A percentile compares a stretch with the other conserved stretches of the same genome.
These are phyloP conservation scores for Erythrobasidium hasegawianum DNA, from an alignment of 1,284 basidiomycete species.

Conservation along the genomic window DNA sequence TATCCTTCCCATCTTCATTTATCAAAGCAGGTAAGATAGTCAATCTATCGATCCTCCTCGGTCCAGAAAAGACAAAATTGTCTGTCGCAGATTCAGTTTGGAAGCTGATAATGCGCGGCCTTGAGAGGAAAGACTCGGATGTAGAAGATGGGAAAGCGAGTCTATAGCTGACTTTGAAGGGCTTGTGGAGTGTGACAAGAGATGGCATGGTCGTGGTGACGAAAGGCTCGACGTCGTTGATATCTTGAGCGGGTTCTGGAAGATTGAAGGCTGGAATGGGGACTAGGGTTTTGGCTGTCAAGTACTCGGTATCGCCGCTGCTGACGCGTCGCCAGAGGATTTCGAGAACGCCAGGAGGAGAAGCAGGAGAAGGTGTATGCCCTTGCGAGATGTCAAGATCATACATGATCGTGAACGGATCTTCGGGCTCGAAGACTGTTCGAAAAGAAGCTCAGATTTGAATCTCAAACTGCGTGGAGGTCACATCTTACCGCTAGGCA, in stretches of 20 bases:
- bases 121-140: constrained; percentile 56
- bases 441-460: background rate
- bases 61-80: constrained; percentile 65
- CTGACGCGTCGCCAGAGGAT: constrained; percentile 11
- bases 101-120: constrained; percentile 61
- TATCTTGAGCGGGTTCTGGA: background rate
- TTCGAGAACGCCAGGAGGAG: background rate
- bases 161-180: constrained; percentile 12
- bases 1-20: constrained; percentile 7
- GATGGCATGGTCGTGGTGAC: constrained; percentile 5
- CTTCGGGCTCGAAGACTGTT: constrained; percentile 16
- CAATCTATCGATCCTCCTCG: constrained; percentile 62
- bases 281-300: constrained; percentile 5
- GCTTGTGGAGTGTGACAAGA: constrained; percentile 2
- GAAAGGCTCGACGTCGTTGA: background rate
- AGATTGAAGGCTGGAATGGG: constrained; percentile 6
- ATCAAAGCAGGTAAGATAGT: constrained; percentile 61
- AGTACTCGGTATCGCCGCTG: background rate
- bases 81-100: constrained; percentile 61
- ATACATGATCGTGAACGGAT: constrained; percentile 11
- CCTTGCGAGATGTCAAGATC: constrained; percentile 9
- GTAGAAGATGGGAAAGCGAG: constrained; percentile 4
- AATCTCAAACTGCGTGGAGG: background rate
- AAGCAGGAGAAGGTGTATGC: background rate
- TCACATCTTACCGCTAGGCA: background rate